Conservation (phyloP, 2,329 filamentous ascomycete genomes). For the Alternaria sp. region DNA sequence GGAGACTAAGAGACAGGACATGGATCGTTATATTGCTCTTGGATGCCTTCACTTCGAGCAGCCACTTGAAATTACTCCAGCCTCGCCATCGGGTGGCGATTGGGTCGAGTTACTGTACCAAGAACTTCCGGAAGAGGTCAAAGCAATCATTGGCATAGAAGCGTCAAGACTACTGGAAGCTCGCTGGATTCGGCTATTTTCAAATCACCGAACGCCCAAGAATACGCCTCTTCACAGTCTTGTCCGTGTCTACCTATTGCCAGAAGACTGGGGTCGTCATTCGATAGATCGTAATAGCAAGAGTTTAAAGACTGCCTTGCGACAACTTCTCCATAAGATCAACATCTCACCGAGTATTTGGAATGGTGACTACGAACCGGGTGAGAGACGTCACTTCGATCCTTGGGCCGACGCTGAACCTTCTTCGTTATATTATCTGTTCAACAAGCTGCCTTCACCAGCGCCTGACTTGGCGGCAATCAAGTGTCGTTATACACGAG, state of each 20-base stretch:
- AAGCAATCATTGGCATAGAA: slow-evolving; percentile 35
- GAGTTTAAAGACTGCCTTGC: slow-evolving; percentile 58
- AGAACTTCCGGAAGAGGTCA: slow-evolving; percentile 34
- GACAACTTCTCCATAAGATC: slow-evolving; percentile 60
- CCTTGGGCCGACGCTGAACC: slow-evolving; percentile 55
- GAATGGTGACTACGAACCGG: slow-evolving; percentile 56
- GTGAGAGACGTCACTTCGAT: slow-evolving; percentile 45
- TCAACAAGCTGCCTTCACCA: slow-evolving; percentile 77
- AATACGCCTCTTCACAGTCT: slow-evolving; percentile 18
- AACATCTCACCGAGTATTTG: slow-evolving; percentile 66
- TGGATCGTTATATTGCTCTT: slow-evolving; percentile 47
- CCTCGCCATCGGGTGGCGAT: not conserved
- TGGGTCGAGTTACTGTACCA: slow-evolving; percentile 41
- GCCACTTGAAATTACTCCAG: not conserved
- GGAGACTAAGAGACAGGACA: slow-evolving; percentile 24
- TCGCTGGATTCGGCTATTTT: slow-evolving; percentile 48
- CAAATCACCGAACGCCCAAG: slow-evolving; percentile 13
- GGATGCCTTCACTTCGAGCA: slow-evolving; percentile 44
- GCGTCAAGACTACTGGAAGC: slow-evolving; percentile 44
- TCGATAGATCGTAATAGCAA: slow-evolving; percentile 61
- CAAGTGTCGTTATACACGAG: slow-evolving; percentile 60
- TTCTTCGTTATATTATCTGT: slow-evolving; percentile 71
- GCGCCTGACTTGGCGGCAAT: slow-evolving; percentile 63
- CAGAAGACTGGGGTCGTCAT: slow-evolving; percentile 68
- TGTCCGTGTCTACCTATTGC: slow-evolving; percentile 68